These are phyloP conservation scores for Ascochyta lentis DNA, from an alignment of 2,329 filamentous ascomycete species.

Conservation along the genomic window DNA sequence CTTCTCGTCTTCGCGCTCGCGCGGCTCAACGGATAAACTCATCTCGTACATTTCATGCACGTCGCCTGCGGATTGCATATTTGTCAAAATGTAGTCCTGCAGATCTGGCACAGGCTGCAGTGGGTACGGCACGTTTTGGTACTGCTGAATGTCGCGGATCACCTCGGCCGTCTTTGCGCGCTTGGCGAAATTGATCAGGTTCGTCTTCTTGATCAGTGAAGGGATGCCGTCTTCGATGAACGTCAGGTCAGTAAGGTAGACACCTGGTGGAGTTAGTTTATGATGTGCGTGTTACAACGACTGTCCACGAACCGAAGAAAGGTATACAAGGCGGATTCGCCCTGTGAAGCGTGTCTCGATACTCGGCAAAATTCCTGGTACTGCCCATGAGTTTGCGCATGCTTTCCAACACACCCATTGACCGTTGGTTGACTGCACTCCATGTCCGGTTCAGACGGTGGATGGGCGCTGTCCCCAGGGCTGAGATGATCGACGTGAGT, in stretches of 20 bases:
- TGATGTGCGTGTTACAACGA: not conserved
- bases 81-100: constrained; percentile 94
- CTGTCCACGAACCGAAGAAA: constrained; percentile 78
- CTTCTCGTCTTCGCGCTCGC: constrained; percentile 98
- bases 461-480: constrained; percentile 91
- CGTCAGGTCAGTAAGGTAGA: constrained; percentile 95
- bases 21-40: constrained; percentile 89
- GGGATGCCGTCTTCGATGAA: constrained; percentile 99
- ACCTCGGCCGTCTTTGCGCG: constrained; percentile 97
- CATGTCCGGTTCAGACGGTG: constrained; percentile 92
- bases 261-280: constrained; percentile 63
- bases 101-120: constrained; percentile 88
- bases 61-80: constrained; percentile 93
- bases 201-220: constrained; percentile 93
- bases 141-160: constrained; percentile 97
- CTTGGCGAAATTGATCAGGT: constrained; percentile 98
- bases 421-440: constrained; percentile 89
- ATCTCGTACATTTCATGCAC: constrained; percentile 99
- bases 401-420: constrained; percentile 78
- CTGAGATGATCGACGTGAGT: constrained; percentile 95
- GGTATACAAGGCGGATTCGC: constrained; percentile 97
- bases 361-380: constrained; percentile 97
- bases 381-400: constrained; percentile 97
- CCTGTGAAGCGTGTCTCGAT: constrained; percentile 88
- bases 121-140: constrained; percentile 96